A percentile compares a stretch with the other conserved stretches of the same genome.
Evolutionary conservation across 73 alveolate species (phyloP).

Genomic region (Tetrahymena elliotti): DNA sequence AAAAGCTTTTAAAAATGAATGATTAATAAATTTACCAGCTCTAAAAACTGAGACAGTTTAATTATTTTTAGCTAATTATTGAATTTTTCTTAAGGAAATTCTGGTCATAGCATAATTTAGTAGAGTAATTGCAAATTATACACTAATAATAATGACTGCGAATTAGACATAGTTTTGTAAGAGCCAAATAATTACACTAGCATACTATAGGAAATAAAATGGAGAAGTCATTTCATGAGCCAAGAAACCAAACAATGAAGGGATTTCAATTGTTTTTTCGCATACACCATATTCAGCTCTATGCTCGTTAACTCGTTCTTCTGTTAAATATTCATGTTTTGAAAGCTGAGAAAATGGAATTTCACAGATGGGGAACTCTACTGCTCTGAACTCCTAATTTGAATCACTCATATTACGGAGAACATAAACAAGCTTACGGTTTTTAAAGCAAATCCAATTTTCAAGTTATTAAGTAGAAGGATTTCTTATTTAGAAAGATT

Average conservation of each 20-base stretch:
- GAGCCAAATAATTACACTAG: background rate
- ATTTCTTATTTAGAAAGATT: background rate
- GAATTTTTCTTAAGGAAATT: background rate
- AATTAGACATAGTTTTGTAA: conserved; percentile 10
- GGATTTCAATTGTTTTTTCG: conserved; percentile 2
- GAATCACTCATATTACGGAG: background rate
- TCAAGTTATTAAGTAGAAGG: background rate
- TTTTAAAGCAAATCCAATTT: background rate
- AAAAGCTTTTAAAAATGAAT: conserved; percentile 46
- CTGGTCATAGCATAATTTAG: background rate
- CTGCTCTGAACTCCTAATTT: background rate
- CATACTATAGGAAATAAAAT: conserved; percentile 3
- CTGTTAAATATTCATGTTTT: background rate
- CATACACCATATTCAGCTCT: conserved; percentile 6
- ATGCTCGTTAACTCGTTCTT: background rate
- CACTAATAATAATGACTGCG: conserved; percentile 3
- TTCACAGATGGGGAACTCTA: background rate
- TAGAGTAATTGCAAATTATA: background rate
- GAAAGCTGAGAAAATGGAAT: background rate
- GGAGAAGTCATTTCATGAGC: conserved; percentile 35
- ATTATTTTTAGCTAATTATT: background rate
- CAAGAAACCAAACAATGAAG: conserved; percentile 1
- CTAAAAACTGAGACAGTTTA: background rate
- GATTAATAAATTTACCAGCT: background rate
- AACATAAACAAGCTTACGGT: background rate